These are phyloP conservation scores for Lichtheimia hyalospora DNA, from an alignment of 371 early-diverging fungal genomes.

Conservation along the genomic window DNA sequence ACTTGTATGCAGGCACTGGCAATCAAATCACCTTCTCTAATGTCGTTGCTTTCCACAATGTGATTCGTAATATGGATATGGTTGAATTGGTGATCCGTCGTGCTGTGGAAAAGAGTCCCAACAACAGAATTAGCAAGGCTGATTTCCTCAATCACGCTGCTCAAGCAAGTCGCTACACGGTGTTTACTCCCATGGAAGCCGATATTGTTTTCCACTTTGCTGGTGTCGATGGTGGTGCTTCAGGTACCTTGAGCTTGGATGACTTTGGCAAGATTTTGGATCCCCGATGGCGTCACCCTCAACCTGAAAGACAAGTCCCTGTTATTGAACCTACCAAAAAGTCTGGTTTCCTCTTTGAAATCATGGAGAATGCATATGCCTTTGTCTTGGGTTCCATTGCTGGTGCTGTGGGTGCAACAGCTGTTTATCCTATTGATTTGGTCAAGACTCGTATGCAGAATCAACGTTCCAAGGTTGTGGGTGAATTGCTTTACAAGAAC, in stretches of 20 bases:
- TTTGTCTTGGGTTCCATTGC: constrained; percentile 91
- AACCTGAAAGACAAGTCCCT: constrained; percentile 8
- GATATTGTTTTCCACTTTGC: constrained; percentile 83
- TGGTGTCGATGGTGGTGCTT: constrained; percentile 54
- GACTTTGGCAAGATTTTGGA: constrained; percentile 71
- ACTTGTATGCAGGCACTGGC: constrained; percentile 53
- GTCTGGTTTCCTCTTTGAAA: constrained; percentile 33
- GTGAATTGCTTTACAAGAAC: constrained; percentile 92
- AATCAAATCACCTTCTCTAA: constrained; percentile 63
- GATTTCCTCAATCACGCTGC: constrained; percentile 66
- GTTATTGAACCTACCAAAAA: constrained; percentile 15
- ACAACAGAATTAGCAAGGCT: constrained; percentile 60
- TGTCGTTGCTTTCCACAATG: constrained; percentile 73
- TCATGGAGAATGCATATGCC: constrained; percentile 56
- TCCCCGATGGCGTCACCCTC: constrained; percentile 59
- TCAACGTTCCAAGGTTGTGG: constrained; percentile 90
- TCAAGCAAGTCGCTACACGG: constrained; percentile 59
- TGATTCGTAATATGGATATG: constrained; percentile 74
- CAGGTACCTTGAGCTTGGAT: constrained; percentile 50
- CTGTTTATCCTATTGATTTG: constrained; percentile 96
- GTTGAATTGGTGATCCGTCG: constrained; percentile 63
- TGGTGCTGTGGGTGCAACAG: constrained; percentile 93
- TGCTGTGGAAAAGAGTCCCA: constrained; percentile 54
- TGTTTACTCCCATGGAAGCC: constrained; percentile 84
- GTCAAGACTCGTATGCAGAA: constrained; percentile 99